These are phyloP conservation scores for Hypoxylon fuscum DNA, from an alignment of 495 filamentous ascomycete species.

Conservation along the genomic window DNA sequence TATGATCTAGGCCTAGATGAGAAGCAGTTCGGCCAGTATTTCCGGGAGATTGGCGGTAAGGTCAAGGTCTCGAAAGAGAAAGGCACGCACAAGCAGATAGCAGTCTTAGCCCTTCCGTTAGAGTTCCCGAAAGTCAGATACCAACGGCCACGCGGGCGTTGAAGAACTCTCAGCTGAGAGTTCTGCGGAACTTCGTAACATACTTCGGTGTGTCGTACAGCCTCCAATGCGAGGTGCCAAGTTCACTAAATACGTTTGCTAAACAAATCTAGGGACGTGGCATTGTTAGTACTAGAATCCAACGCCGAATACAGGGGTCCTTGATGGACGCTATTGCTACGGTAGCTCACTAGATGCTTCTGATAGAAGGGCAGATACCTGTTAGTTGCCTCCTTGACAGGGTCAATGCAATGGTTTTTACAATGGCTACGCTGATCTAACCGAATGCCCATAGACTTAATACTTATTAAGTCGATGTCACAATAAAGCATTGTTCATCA, in stretches of 20 bases:
- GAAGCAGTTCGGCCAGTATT: conserved; percentile 71
- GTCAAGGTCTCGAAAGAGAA: conserved; percentile 60
- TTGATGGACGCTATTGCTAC: not conserved
- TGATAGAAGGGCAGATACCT: not conserved
- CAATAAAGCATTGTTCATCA: not conserved
- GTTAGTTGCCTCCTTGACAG: not conserved
- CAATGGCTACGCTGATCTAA: not conserved
- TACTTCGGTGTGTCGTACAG: too few species aligned
- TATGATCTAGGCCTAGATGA: conserved; percentile 82
- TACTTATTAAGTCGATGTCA: not conserved
- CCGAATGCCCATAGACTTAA: not conserved
- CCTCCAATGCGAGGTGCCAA: too few species aligned
- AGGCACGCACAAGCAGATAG: conserved; percentile 64
- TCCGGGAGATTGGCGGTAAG: conserved; percentile 82
- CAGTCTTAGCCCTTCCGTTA: conserved; percentile 78
- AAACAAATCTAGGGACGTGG: too few species aligned
- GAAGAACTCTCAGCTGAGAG: too few species aligned
- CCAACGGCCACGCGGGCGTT: conserved; percentile 33
- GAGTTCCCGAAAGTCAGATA: conserved; percentile 70
- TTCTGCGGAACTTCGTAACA: too few species aligned
- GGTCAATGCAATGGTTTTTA: not conserved
- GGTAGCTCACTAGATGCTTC: not conserved
- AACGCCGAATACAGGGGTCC: too few species aligned
- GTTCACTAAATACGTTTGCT: too few species aligned
- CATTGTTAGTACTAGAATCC: too few species aligned